Percentiles rank a stretch among this genome's conserved stretches.
These are phyloP conservation scores for Bretschneidera sinensis DNA, from an alignment of 345 rosid species.

Conservation along the genomic window DNA sequence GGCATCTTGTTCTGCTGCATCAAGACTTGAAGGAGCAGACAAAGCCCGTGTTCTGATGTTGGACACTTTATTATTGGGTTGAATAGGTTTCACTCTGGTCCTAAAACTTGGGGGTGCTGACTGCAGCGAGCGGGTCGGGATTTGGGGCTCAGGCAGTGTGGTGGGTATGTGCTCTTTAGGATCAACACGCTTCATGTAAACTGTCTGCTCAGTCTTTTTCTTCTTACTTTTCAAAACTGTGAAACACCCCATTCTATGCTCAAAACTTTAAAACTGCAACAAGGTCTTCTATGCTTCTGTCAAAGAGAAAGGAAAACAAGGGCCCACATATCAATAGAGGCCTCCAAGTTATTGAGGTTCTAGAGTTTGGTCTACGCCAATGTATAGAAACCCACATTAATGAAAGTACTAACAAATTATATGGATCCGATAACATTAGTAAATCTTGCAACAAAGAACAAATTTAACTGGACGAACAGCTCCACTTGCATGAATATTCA, in stretches of 20 bases:
- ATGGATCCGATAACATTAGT: too few species aligned
- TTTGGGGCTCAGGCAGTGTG: constrained; percentile 74
- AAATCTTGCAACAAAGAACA: too few species aligned
- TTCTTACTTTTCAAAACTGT: constrained; percentile 71
- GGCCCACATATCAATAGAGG: too few species aligned
- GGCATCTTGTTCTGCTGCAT: constrained; percentile 70
- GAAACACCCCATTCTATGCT: constrained; percentile 80
- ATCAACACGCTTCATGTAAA: constrained; percentile 38
- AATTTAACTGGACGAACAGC: too few species aligned
- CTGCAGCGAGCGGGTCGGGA: constrained; percentile 57
- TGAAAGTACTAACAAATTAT: too few species aligned
- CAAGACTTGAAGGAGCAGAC: constrained; percentile 91
- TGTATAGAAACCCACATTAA: not conserved
- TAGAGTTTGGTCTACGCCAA: too few species aligned
- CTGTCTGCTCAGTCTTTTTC: constrained; percentile 50
- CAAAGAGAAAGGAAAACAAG: constrained; percentile 6
- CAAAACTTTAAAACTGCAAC: constrained; percentile 14
- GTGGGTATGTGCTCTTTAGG: constrained; percentile 60
- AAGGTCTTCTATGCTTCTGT: constrained; percentile 19
- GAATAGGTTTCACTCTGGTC: constrained; percentile 75
- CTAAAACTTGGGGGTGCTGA: constrained; percentile 97
- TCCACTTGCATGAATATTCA: too few species aligned
- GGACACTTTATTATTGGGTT: constrained; percentile 27
- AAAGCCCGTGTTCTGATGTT: constrained; percentile 51
- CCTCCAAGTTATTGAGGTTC: not conserved